phyloP scores from a whole-genome alignment of 73 alveolate species.

The Paramecium primaurelia region DNA sequence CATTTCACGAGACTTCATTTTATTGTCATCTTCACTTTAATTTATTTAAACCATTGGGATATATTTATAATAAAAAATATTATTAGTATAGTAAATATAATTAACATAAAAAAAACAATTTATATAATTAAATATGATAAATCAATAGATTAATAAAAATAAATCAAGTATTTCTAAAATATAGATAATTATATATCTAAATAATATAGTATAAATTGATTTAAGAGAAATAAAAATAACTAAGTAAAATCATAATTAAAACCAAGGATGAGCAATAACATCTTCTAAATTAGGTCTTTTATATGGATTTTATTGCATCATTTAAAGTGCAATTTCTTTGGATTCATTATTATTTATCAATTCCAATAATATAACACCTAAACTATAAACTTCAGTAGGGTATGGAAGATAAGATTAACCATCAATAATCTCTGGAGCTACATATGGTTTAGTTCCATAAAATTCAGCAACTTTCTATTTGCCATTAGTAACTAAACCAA shows the following conservation, averaged over 20 bases:
- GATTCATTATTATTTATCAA: background rate
- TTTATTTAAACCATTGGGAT: background rate
- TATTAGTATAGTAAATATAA: background rate
- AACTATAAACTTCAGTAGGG: constrained; percentile 7
- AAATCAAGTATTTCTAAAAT: no score
- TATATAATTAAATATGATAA: background rate
- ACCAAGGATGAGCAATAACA: background rate
- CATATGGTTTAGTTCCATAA: constrained; percentile 42
- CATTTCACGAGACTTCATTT: background rate
- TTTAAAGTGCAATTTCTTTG: background rate
- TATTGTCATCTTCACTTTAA: background rate
- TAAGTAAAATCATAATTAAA: background rate
- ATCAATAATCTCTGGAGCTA: constrained; percentile 30
- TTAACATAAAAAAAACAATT: background rate
- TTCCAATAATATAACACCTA: constrained; percentile 4
- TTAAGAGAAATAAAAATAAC: background rate
- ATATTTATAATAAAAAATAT: background rate
- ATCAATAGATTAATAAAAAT: no score
- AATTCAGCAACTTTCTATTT: constrained; percentile 1
- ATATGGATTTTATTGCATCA: background rate
- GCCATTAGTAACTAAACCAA: background rate
- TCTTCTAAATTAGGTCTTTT: constrained; percentile 3
- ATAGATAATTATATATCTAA: no score
- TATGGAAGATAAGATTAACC: background rate
- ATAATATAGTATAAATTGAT: background rate